Percentiles rank a stretch among this genome's conserved stretches.
phyloP scores from a whole-genome alignment of 441 rosid species.

The Gossypium aridum region DNA sequence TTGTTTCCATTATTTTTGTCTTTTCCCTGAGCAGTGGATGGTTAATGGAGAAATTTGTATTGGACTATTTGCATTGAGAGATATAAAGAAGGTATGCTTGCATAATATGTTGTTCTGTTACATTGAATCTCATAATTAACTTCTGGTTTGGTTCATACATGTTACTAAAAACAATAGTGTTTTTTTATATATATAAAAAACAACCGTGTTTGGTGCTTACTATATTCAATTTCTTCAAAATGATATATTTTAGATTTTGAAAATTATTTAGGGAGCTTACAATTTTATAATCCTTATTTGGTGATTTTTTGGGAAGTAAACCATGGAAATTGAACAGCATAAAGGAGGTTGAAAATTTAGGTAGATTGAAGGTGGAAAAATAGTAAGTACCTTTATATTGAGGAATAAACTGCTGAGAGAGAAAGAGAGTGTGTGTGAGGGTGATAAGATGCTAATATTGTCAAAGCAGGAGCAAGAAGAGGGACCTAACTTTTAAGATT shows the following conservation, averaged over 20 bases:
- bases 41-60: constrained; percentile 98
- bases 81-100: constrained; percentile 68
- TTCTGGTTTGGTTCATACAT: background rate
- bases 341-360: background rate
- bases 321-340: background rate
- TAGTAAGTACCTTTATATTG: background rate
- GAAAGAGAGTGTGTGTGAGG: background rate
- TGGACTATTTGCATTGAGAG: constrained; percentile 87
- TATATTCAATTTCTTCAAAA: background rate
- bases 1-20: background rate
- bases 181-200: background rate
- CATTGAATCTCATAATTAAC: background rate
- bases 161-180: background rate
- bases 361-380: background rate
- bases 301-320: background rate
- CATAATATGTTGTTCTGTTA: constrained; percentile 5
- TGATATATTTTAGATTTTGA: constrained; percentile 2
- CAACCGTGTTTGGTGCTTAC: background rate
- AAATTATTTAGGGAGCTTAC: background rate
- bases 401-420: background rate
- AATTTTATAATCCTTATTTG: background rate
- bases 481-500: too few species aligned
- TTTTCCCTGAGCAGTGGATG: constrained; percentile 76
- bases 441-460: too few species aligned
- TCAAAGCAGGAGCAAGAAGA: too few species aligned